A percentile compares a stretch with the other conserved stretches of the same genome.
These are phyloP conservation scores for Stromatinia cepivora DNA, from an alignment of 2,329 filamentous ascomycete genomes.

Conservation along the genomic window DNA sequence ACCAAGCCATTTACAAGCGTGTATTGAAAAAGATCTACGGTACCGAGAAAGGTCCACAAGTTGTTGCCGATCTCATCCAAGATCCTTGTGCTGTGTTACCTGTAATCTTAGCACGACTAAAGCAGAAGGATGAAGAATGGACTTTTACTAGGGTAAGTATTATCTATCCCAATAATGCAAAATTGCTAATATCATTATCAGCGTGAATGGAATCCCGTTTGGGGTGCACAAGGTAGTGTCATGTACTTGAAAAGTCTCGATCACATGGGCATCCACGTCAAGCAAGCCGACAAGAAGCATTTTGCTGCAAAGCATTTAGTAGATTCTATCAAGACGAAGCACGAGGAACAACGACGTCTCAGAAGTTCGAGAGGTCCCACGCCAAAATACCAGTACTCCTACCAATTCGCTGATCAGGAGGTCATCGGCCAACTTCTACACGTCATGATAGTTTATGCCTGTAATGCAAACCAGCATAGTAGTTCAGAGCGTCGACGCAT, in stretches of 20 bases:
- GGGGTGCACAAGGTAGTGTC: constrained; percentile 91
- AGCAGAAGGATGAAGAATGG: constrained; percentile 97
- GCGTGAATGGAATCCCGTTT: constrained; percentile 98
- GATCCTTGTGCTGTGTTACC: constrained; percentile 86
- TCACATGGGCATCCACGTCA: constrained; percentile 90
- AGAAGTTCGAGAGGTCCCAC: constrained; percentile 62
- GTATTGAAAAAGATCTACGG: constrained; percentile 98
- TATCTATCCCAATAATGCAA: background rate
- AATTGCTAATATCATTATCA: constrained; percentile 39
- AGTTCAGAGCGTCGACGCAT: constrained; percentile 72
- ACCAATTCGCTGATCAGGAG: constrained; percentile 70
- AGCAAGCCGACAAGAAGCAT: constrained; percentile 85
- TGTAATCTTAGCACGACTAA: constrained; percentile 82
- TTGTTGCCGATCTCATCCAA: constrained; percentile 83
- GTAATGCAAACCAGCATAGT: constrained; percentile 70
- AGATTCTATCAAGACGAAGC: constrained; percentile 86
- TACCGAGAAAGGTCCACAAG: constrained; percentile 75
- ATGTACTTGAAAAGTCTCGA: constrained; percentile 97
- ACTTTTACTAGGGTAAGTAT: constrained; percentile 72
- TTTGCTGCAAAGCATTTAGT: constrained; percentile 88
- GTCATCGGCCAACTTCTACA: constrained; percentile 64
- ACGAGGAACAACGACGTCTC: constrained; percentile 82
- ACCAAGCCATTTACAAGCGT: constrained; percentile 93
- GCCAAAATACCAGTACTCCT: constrained; percentile 72
- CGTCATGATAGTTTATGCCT: constrained; percentile 63